A percentile compares a stretch with the other conserved stretches of the same genome.
phyloP scores from a whole-genome alignment of 352 stramenopile species.

The Phytophthora cactorum region DNA sequence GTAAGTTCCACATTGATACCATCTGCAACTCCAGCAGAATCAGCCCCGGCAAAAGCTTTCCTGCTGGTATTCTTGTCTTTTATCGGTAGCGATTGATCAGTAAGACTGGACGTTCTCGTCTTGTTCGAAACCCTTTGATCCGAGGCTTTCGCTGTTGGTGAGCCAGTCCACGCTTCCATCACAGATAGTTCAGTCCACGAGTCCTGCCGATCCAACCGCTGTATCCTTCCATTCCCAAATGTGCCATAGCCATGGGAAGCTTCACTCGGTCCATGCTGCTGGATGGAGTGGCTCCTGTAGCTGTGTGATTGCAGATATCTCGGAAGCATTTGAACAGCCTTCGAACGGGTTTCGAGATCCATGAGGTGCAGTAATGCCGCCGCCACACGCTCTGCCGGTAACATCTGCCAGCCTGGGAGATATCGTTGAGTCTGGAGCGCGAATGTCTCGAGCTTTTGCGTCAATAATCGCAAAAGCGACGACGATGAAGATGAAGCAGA shows the following conservation, averaged over 20 bases:
- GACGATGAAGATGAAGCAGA: slow-evolving; percentile 39
- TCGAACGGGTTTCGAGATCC: slow-evolving; percentile 58
- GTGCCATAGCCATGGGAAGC: slow-evolving; percentile 12
- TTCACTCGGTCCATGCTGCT: slow-evolving; percentile 2
- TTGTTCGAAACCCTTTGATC: neutral
- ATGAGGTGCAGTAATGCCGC: slow-evolving; percentile 59
- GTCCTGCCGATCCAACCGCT: slow-evolving; percentile 5
- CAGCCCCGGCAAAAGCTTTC: neutral
- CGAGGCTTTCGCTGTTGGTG: slow-evolving; percentile 17
- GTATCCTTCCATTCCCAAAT: slow-evolving; percentile 28
- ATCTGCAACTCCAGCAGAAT: neutral
- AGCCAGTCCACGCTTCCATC: slow-evolving; percentile 32
- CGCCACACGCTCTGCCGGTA: slow-evolving; percentile 61
- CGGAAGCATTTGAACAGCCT: slow-evolving; percentile 60
- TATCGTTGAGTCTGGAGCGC: slow-evolving; percentile 43
- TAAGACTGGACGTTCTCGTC: neutral
- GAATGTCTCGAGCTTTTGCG: slow-evolving; percentile 64
- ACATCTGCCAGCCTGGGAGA: slow-evolving; percentile 58
- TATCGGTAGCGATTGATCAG: too few species aligned
- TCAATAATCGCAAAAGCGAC: slow-evolving; percentile 62
- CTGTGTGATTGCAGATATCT: slow-evolving; percentile 51
- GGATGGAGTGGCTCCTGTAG: slow-evolving; percentile 5
- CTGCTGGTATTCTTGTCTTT: neutral
- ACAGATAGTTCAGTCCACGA: slow-evolving; percentile 5
- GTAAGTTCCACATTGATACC: neutral